Base-by-base conservation (phyloP, 73 alveolate species). In the Blepharisma stoltei region DNA sequence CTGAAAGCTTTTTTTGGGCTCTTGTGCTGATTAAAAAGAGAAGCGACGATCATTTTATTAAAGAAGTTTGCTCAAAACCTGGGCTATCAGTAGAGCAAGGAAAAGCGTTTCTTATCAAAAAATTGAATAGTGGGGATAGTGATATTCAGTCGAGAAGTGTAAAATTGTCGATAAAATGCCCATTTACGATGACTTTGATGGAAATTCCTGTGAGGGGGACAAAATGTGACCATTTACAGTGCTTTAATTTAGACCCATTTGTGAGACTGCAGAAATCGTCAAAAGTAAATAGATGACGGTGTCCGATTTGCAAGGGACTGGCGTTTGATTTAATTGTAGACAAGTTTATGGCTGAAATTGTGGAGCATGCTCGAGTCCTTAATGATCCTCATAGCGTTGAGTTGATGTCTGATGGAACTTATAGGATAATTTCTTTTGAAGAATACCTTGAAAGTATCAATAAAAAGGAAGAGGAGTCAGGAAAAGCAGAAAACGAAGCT, bases 121-220 rank as follows among this genome's bases (percentile, higher is more conserved):
- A 18, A 9, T 43, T 69, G 11, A 25, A 25, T 9, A 38, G 14
- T 38, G 60, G 45, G 14, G 60, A 43, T 43, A n/a, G 37, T 3
- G 79, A 69, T 69, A 9, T 44, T 38, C 71, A 38, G 43, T 44
- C 65, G 71, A 14, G 1, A 14, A 14, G 54, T 69, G 21, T 37
- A 37, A 23, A 8, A 69, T 4, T 69, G 69, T n/a, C 55, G n/a
- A 8, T 69, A 9, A 69, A 23, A 69, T 69, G 79, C 79, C 79
- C 79, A 14, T 37, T 69, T 11, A 44, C 76, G 14, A n/a, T 38
- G 20, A 38, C 20, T 44, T 44, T 69, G 11, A 38, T 69, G 25
- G 41, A 43, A 37, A 23, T n/a, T 69, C 79, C 79, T 38, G 60
- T 44, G 9, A 25, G 79, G n/a, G 79, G 79, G 14, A 43, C n/a